Conservation (phyloP, 306 rosid species). For the Morella rubra region DNA sequence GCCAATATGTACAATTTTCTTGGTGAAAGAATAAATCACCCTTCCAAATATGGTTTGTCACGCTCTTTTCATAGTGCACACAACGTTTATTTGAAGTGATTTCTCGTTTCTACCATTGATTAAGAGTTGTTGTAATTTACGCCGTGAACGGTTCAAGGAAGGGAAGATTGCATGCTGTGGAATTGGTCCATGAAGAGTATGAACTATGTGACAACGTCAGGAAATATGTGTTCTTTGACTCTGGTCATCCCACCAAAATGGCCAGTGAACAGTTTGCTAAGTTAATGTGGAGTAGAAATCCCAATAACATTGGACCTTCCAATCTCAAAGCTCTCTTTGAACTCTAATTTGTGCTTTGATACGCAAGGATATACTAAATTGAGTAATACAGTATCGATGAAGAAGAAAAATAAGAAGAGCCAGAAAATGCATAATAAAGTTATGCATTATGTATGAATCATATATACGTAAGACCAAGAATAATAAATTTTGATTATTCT, state of each 20-base stretch:
- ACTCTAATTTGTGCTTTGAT: neutral
- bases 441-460: too few species aligned
- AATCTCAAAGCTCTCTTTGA: constrained; percentile 36
- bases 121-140: too few species aligned
- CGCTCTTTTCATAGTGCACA: neutral
- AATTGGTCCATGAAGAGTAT: constrained; percentile 31
- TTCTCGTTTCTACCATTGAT: too few species aligned
- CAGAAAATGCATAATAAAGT: too few species aligned
- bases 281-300: constrained; percentile 30
- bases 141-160: constrained; percentile 34
- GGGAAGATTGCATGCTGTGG: constrained; percentile 46
- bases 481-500: too few species aligned
- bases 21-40: constrained; percentile 13
- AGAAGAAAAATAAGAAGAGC: too few species aligned
- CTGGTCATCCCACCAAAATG: too few species aligned
- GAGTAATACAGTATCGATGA: too few species aligned
- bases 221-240: constrained; percentile 37
- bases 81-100: too few species aligned
- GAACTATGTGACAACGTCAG: too few species aligned
- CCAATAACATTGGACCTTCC: constrained; percentile 21
- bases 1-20: constrained; percentile 7
- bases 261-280: constrained; percentile 29
- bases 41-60: constrained; percentile 38
- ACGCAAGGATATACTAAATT: too few species aligned
- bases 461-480: too few species aligned